These are phyloP conservation scores for Aspergillus arachidicola DNA, from an alignment of 2,329 filamentous ascomycete genomes.

Conservation along the genomic window DNA sequence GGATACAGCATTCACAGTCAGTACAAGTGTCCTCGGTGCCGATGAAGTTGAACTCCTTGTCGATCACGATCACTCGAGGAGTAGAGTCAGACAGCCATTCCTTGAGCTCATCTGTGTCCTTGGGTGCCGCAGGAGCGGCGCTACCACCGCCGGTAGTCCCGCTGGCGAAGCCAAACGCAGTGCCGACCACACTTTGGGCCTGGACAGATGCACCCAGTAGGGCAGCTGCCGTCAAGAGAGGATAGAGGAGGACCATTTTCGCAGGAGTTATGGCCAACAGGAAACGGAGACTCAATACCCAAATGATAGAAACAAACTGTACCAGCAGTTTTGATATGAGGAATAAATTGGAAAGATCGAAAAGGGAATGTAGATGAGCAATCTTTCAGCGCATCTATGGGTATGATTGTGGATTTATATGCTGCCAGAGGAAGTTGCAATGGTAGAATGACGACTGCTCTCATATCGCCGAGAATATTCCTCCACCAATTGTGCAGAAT, in stretches of 20 bases:
- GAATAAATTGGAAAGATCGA: not conserved
- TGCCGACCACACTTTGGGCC: conserved; percentile 28
- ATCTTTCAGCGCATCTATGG: not conserved
- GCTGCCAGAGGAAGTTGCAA: not conserved
- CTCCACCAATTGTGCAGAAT: not conserved
- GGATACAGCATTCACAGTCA: conserved; percentile 33
- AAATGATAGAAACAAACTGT: not conserved
- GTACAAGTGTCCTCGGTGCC: conserved; percentile 24
- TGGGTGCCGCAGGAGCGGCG: conserved; percentile 56
- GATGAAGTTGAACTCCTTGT: conserved; percentile 47
- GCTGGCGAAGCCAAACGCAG: conserved; percentile 49
- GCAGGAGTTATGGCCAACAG: not conserved
- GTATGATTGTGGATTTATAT: not conserved
- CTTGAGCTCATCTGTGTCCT: conserved; percentile 56
- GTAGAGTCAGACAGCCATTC: conserved; percentile 58
- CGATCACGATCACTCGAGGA: conserved; percentile 62
- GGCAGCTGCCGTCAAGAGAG: conserved; percentile 21
- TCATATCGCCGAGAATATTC: not conserved
- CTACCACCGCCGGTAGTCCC: conserved; percentile 63
- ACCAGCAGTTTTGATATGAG: not conserved
- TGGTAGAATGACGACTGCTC: too few species aligned
- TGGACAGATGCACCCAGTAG: conserved; percentile 22
- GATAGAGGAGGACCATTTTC: conserved; percentile 23
- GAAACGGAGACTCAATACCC: not conserved
- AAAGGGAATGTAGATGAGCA: not conserved